phyloP scores from a whole-genome alignment of 2,329 filamentous ascomycete genomes.

The Emericellopsis cladophorae region DNA sequence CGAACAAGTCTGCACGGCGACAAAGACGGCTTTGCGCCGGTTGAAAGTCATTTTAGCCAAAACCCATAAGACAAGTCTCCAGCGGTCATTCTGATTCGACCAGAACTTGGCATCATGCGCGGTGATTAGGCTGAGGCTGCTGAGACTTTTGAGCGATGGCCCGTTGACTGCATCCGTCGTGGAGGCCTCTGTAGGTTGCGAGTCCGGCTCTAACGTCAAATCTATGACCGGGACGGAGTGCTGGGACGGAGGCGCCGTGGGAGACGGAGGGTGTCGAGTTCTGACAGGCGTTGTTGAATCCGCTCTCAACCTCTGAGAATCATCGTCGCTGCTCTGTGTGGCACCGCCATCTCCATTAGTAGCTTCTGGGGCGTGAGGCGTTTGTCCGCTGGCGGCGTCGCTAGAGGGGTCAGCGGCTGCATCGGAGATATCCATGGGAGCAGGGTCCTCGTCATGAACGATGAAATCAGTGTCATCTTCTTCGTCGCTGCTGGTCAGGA shows the following conservation, averaged over 20 bases:
- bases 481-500: slow-evolving; percentile 37
- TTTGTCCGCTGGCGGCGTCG: no score
- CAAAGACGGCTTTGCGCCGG: slow-evolving; percentile 13
- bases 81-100: slow-evolving; percentile 13
- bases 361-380: no score
- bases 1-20: slow-evolving; percentile 7
- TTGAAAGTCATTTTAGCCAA: slow-evolving; percentile 15
- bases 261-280: no score
- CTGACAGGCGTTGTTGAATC: no score
- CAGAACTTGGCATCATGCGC: slow-evolving; percentile 9
- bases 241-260: no score
- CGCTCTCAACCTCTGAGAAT: no score
- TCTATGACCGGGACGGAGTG: no score
- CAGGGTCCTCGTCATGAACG: slow-evolving; percentile 15
- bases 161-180: background rate
- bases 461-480: slow-evolving; percentile 33
- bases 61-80: slow-evolving; percentile 15
- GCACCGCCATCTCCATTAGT: no score
- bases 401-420: background rate
- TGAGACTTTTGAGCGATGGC: slow-evolving; percentile 11
- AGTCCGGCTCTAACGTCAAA: no score
- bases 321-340: no score
- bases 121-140: slow-evolving; percentile 9
- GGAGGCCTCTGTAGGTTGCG: no score
- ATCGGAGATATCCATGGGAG: background rate